Evolutionary conservation across 83 land plant genomes (phyloP), one percentile per base, ranked within the genome.

Genomic region (Diphasiastrum complanatum): DNA sequence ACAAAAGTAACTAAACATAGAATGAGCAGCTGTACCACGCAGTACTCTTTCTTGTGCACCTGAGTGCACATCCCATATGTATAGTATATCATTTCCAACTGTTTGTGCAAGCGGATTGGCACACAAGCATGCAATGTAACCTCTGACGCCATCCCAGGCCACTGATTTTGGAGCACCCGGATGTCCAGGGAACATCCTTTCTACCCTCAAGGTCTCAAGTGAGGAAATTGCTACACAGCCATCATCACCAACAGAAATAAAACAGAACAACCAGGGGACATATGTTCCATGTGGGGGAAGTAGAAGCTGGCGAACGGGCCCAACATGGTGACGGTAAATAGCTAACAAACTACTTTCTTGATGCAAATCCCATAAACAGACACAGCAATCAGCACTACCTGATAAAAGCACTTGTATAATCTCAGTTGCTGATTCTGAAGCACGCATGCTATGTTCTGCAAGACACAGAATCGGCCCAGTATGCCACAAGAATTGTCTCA

Each of bases 101-200:
- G 72, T 51, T 40, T 51, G 66, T 35, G 66, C 55, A 34, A 67
- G 41, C 26, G 3, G 5, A 4, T 64, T 50, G 28, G 55, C 51
- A 45, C 84, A 87, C 20, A 82, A 57, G 46, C 92, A 84, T 41
- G 86, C 95, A 47, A 91, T 32, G 60, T 87, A 91, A 31, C 89
- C 89, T 73, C 83, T 84, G 46, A 48, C 48, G 47, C 78, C 69
- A 74, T 91, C 95, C 97, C 97, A 91, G 4, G 63, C 73, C 26
- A 91, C 86, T 60, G 62, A 51, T 40, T 64, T 75, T 60, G 85
- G 84, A 36, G 59, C 70, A 23, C 69, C 60, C 23, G 78, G 81
- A 61, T 91, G 89, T 57, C 97, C 92, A 58, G 86, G 84, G 56
- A 91, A 91, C 81, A 91, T 76, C 60, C 93, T 80, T 64, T 87